phyloP scores from a whole-genome alignment of 208 protist genomes.

The Kentomonas sorsogonicus region DNA sequence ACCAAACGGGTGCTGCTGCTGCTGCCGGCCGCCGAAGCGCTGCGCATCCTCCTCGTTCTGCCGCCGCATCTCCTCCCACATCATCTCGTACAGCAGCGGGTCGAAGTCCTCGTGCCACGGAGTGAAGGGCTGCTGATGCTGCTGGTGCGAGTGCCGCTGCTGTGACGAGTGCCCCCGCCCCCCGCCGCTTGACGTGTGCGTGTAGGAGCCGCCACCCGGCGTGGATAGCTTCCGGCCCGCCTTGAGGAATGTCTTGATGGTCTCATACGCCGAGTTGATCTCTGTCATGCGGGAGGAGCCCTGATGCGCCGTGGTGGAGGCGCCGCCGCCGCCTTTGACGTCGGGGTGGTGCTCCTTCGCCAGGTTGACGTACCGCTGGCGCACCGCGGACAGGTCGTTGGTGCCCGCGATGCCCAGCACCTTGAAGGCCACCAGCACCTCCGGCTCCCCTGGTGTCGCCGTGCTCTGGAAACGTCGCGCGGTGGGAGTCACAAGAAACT shows the following conservation, averaged over 20 bases:
- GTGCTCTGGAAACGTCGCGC: conserved; percentile 10
- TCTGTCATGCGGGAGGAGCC: conserved; percentile 47
- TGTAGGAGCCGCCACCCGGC: not conserved
- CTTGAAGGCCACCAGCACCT: conserved; percentile 67
- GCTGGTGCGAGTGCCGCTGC: conserved; percentile 38
- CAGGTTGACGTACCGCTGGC: conserved; percentile 71
- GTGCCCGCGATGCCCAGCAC: conserved; percentile 53
- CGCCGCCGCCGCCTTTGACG: conserved; percentile 16
- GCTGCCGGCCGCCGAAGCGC: conserved; percentile 6
- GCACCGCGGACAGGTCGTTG: conserved; percentile 59
- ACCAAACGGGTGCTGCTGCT: conserved; percentile 14
- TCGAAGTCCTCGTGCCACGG: conserved; percentile 84
- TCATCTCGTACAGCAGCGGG: conserved; percentile 84
- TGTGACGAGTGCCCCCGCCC: conserved; percentile 11
- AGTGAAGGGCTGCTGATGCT: conserved; percentile 44
- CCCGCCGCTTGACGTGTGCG: conserved; percentile 1
- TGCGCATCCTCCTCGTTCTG: conserved; percentile 52
- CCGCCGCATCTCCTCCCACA: conserved; percentile 87
- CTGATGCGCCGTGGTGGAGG: conserved; percentile 15
- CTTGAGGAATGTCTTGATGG: conserved; percentile 67
- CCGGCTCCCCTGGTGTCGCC: conserved; percentile 57
- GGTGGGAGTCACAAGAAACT: not conserved
- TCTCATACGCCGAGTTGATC: conserved; percentile 84
- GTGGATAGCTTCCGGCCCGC: conserved; percentile 31
- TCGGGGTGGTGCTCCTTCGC: conserved; percentile 89